A percentile compares a stretch with the other conserved stretches of the same genome.
These are phyloP conservation scores for Heterobasidion parviporum DNA, from an alignment of 1,284 basidiomycete genomes.

Conservation along the genomic window DNA sequence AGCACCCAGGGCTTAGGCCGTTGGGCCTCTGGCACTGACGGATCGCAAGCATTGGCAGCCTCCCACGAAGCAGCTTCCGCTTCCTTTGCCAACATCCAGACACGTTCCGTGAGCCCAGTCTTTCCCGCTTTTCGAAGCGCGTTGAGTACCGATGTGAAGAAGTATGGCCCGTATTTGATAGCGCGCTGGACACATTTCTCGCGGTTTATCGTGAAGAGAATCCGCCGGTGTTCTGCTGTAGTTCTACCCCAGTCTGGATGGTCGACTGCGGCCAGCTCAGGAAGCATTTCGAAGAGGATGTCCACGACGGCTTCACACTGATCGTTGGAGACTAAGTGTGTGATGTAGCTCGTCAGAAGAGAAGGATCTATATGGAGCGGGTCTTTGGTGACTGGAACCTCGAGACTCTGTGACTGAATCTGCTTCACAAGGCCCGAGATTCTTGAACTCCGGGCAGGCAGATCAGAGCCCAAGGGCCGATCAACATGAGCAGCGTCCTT, in stretches of 20 bases:
- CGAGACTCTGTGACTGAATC: too few relatives aligned
- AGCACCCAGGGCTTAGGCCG: constrained; percentile 45
- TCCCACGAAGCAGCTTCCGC: constrained; percentile 49
- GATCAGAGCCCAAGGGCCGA: too few relatives aligned
- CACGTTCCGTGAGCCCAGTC: constrained; percentile 48
- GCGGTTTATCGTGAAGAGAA: constrained; percentile 16
- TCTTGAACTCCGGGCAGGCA: too few relatives aligned
- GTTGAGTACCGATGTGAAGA: constrained; percentile 51
- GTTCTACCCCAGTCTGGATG: constrained; percentile 27
- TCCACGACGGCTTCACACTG: constrained; percentile 31
- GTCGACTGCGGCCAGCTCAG: constrained; percentile 36
- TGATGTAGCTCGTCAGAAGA: constrained; percentile 46
- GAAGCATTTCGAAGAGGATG: constrained; percentile 44
- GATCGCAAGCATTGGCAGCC: constrained; percentile 1
- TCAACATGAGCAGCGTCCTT: too few relatives aligned
- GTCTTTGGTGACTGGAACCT: too few relatives aligned
- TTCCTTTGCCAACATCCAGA: constrained; percentile 52
- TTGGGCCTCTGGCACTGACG: background rate
- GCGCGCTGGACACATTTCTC: constrained; percentile 31
- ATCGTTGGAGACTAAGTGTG: constrained; percentile 44
- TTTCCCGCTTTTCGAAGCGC: constrained; percentile 50
- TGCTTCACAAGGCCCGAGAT: too few relatives aligned
- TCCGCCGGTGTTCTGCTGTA: constrained; percentile 13
- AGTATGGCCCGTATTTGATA: constrained; percentile 44
- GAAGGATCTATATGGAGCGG: constrained; percentile 4